Evolutionary conservation across 202 grass and related monocot species (phyloP).

Genomic region (Digitaria exilis): DNA sequence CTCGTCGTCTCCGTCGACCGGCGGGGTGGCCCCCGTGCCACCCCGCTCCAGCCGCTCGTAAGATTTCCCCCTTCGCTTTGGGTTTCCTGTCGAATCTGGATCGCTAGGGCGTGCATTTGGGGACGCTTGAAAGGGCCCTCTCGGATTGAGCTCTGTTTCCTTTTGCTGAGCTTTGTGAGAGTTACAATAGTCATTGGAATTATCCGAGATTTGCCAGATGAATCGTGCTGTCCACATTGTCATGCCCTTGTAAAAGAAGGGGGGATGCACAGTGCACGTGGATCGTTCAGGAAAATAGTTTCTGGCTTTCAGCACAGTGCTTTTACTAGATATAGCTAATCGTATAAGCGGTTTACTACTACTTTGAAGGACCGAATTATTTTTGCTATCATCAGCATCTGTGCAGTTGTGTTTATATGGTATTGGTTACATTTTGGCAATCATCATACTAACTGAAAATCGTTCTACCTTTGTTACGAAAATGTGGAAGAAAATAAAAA

Average conservation of each 20-base stretch:
- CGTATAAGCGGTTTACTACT: neutral
- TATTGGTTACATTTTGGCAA: neutral
- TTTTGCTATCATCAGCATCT: neutral
- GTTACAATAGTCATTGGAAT: neutral
- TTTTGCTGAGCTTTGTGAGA: neutral
- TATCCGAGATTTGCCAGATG: neutral
- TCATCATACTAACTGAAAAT: neutral
- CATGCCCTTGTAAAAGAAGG: neutral
- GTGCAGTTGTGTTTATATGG: neutral
- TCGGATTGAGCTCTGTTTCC: neutral
- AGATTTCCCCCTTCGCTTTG: neutral
- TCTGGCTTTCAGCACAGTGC: neutral
- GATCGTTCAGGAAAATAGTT: neutral
- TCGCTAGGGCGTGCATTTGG: neutral
- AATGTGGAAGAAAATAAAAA: neutral
- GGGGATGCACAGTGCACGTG: neutral
- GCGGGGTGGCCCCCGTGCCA: slow-evolving; percentile 19
- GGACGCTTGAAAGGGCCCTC: neutral
- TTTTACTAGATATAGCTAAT: neutral
- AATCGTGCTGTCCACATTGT: neutral
- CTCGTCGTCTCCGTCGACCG: slow-evolving; percentile 17
- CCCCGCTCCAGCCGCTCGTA: slow-evolving; percentile 30
- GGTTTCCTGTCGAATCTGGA: neutral
- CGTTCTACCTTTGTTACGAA: neutral
- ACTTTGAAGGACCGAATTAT: neutral